Evolutionary conservation across 257 asterid genomes (phyloP).

Genomic region (Solanum sitiens): DNA sequence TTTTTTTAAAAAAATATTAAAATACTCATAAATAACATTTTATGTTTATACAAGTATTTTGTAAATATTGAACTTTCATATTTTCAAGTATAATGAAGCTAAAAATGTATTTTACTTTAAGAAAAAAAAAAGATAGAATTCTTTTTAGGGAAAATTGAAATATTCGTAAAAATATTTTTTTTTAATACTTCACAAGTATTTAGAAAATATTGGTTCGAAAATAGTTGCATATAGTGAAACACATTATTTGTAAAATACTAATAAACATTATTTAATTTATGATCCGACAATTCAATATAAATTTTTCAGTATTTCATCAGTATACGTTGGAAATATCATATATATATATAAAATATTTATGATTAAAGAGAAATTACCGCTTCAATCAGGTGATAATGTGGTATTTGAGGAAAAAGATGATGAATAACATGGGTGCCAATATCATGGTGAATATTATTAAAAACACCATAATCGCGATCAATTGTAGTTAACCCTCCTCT

Average conservation of each 20-base stretch:
- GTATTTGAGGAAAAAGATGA: constrained; percentile 89
- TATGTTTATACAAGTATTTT: no score
- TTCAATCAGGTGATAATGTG: constrained; percentile 71
- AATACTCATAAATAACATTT: not conserved
- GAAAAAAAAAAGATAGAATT: not conserved
- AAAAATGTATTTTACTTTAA: no score
- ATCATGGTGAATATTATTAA: constrained; percentile 75
- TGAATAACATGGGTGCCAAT: constrained; percentile 88
- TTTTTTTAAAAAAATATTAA: no score
- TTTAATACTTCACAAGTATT: not conserved
- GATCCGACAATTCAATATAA: no score
- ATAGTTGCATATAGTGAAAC: not conserved
- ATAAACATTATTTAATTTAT: no score
- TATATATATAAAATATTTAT: not conserved
- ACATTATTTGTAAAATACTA: not conserved
- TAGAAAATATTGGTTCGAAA: not conserved
- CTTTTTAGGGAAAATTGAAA: not conserved
- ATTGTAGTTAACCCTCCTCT: constrained; percentile 84
- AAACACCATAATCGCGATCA: constrained; percentile 72
- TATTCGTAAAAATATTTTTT: no score
- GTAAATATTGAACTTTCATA: not conserved
- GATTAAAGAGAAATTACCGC: constrained; percentile 34
- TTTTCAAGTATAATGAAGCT: not conserved
- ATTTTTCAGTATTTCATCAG: not conserved
- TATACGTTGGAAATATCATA: not conserved